Conservation (phyloP, 345 rosid genomes). For the Streptanthus diversifolius region DNA sequence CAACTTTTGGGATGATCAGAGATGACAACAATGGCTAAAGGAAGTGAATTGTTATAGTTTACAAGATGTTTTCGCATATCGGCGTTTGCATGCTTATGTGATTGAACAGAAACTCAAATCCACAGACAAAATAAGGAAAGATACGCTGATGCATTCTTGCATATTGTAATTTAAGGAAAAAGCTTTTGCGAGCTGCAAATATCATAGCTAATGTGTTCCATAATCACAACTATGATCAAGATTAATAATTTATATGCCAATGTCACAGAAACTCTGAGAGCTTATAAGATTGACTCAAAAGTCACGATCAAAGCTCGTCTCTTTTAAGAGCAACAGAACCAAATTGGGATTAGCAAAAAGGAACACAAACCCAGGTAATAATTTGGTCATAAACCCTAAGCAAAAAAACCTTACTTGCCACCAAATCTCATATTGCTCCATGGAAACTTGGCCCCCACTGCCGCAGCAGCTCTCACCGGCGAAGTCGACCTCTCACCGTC, state of each 20-base stretch:
- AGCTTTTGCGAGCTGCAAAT: not conserved
- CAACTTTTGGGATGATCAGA: not conserved
- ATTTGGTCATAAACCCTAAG: constrained; percentile 19
- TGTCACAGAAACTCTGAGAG: not conserved
- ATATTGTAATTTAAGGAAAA: not conserved
- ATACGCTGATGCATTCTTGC: not conserved
- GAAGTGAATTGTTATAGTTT: not conserved
- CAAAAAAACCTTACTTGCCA: constrained; percentile 28
- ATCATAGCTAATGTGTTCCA: not conserved
- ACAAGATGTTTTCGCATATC: not conserved
- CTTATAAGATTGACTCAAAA: not conserved
- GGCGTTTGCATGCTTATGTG: not conserved
- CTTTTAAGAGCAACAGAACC: not conserved
- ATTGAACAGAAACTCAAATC: not conserved
- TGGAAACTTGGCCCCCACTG: constrained; percentile 50
- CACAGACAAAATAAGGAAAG: not conserved
- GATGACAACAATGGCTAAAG: not conserved
- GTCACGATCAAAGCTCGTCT: constrained; percentile 18
- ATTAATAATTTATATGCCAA: constrained; percentile 12
- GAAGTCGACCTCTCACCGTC: constrained; percentile 25
- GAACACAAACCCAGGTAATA: constrained; percentile 8
- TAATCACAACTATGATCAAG: not conserved
- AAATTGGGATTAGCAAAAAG: constrained; percentile 8
- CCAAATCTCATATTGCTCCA: constrained; percentile 77
- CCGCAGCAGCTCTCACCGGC: constrained; percentile 12